phyloP scores from a whole-genome alignment of 1,284 basidiomycete species.

The Cryptococcus neoformans region DNA sequence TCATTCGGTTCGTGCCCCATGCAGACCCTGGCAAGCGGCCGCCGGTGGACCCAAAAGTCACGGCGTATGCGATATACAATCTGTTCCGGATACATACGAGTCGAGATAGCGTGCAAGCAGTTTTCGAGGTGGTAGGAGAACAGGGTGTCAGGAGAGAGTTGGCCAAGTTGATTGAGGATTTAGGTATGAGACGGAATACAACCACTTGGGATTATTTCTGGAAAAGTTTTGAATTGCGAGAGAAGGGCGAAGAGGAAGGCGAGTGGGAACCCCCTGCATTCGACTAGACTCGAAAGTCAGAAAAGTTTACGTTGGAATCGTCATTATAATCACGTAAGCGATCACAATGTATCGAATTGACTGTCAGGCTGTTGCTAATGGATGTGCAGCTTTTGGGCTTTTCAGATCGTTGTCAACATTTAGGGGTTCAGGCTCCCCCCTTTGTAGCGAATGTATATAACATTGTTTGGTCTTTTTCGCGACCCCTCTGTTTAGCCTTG shows the following conservation, averaged over 20 bases:
- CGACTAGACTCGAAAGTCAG: neutral
- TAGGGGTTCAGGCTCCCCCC: no score
- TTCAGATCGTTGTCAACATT: no score
- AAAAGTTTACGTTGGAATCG: no score
- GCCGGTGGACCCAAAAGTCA: neutral
- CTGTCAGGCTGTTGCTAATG: no score
- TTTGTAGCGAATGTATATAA: no score
- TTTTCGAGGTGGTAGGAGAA: neutral
- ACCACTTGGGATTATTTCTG: neutral
- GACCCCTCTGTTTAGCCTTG: no score
- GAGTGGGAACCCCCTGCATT: conserved; percentile 1
- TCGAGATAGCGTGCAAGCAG: neutral
- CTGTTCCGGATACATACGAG: neutral
- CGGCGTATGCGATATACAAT: conserved; percentile 1
- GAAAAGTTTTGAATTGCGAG: neutral
- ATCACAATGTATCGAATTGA: no score
- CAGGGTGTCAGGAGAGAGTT: conserved; percentile 1
- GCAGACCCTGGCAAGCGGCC: neutral
- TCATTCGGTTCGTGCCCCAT: neutral
- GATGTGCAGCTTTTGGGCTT: no score
- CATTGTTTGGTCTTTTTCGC: no score
- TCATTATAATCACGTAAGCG: no score
- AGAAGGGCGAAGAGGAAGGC: neutral
- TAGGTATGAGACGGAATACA: neutral
- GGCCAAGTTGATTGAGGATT: neutral